phyloP scores from a whole-genome alignment of 305 asterid genomes.

The Fraxinus xanthoxyloides region DNA sequence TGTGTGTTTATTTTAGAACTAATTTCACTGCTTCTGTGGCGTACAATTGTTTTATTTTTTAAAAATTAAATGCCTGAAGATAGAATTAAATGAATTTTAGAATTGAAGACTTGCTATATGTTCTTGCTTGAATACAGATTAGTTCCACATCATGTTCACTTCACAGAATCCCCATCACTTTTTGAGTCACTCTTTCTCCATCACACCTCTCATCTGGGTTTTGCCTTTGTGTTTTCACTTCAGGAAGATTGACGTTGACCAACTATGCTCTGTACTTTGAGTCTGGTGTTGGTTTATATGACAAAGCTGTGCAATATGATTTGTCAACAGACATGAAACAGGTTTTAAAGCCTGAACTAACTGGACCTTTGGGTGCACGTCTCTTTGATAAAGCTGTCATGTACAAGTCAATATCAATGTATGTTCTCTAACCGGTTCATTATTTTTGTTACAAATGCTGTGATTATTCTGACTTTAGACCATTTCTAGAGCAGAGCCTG shows the following conservation, averaged over 20 bases:
- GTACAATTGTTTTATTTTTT: conserved; percentile 6
- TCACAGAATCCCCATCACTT: not conserved
- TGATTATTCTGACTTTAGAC: conserved; percentile 34
- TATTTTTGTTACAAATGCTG: conserved; percentile 24
- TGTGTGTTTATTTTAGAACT: conserved; percentile 1
- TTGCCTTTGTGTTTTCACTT: conserved; percentile 24
- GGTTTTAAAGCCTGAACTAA: conserved; percentile 83
- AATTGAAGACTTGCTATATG: conserved; percentile 9
- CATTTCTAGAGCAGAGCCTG: conserved; percentile 73
- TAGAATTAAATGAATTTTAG: conserved; percentile 11
- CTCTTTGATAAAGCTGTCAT: conserved; percentile 92
- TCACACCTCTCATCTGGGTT: conserved; percentile 10
- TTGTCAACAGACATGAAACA: conserved; percentile 72
- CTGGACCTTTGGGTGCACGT: conserved; percentile 95
- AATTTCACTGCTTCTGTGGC: not conserved
- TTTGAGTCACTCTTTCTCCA: conserved; percentile 11
- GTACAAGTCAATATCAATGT: conserved; percentile 85
- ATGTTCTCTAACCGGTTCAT: conserved; percentile 42
- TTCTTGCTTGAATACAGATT: conserved; percentile 13
- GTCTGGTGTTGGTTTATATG: conserved; percentile 84
- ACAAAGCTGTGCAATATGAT: conserved; percentile 85
- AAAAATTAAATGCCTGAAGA: conserved; percentile 1
- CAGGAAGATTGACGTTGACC: conserved; percentile 91
- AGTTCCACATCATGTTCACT: conserved; percentile 15
- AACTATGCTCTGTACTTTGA: conserved; percentile 83